Percentiles rank a stretch among this genome's conserved stretches.
These are phyloP conservation scores for Aspergillus glaucus DNA, from an alignment of 2,329 filamentous ascomycete genomes.

Conservation along the genomic window DNA sequence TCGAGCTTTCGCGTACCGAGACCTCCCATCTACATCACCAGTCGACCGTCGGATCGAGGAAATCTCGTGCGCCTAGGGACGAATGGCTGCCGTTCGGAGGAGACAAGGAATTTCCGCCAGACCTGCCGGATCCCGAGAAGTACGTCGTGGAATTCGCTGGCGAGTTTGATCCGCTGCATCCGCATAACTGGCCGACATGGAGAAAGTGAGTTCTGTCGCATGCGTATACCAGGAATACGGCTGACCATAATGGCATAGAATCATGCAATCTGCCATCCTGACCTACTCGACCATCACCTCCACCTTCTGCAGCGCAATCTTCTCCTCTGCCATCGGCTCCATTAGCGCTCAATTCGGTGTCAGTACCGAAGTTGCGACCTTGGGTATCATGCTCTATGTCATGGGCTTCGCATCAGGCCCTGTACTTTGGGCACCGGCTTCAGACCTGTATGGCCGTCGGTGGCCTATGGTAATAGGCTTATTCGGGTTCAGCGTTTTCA, in stretches of 20 bases:
- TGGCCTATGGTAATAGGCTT: constrained; percentile 43
- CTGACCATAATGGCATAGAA: constrained; percentile 2
- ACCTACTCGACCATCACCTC: constrained; percentile 46
- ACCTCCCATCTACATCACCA: constrained; percentile 20
- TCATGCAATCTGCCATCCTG: constrained; percentile 17
- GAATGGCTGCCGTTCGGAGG: constrained; percentile 23
- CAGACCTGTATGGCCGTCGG: constrained; percentile 55
- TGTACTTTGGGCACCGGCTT: constrained; percentile 57
- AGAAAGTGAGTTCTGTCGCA: constrained; percentile 30
- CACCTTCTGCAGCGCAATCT: constrained; percentile 56
- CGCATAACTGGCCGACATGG: constrained; percentile 46
- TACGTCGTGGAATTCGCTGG: constrained; percentile 53
- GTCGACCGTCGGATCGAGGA: constrained; percentile 21
- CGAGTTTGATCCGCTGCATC: constrained; percentile 44
- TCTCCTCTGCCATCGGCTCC: constrained; percentile 56
- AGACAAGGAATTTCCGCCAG: constrained; percentile 28
- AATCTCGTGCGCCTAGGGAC: constrained; percentile 11
- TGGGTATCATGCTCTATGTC: constrained; percentile 46
- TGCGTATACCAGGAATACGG: neutral
- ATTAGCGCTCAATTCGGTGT: constrained; percentile 48
- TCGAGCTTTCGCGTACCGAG: constrained; percentile 24
- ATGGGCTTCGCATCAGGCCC: constrained; percentile 55
- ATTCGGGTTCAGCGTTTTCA: constrained; percentile 40
- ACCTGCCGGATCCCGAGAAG: constrained; percentile 45
- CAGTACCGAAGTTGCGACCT: constrained; percentile 36